Conservation (phyloP, 2,329 filamentous ascomycete species). For the Botryosphaeria dothidea region DNA sequence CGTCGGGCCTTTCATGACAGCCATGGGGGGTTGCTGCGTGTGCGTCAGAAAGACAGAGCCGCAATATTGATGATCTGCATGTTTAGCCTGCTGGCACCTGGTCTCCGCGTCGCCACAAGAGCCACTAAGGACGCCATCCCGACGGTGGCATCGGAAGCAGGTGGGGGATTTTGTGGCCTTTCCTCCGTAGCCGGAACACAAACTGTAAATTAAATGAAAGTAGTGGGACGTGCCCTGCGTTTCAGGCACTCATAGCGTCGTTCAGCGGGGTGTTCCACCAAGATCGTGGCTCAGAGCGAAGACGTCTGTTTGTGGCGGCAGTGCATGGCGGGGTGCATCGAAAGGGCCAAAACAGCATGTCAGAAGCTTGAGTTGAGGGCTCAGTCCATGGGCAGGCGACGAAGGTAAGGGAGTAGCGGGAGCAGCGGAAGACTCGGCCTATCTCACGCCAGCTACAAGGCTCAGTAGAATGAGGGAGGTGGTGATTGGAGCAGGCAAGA, state of each 20-base stretch:
- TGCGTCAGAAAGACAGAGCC: constrained; percentile 4
- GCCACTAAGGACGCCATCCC: background rate
- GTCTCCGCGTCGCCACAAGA: background rate
- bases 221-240: background rate
- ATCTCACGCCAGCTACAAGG: constrained; percentile 6
- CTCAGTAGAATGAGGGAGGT: background rate
- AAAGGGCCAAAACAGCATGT: background rate
- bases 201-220: background rate
- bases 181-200: background rate
- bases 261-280: background rate
- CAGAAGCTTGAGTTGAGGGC: constrained; percentile 1
- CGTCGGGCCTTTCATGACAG: constrained; percentile 1
- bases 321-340: constrained; percentile 9
- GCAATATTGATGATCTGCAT: constrained; percentile 16
- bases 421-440: background rate
- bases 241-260: background rate
- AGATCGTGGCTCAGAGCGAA: background rate
- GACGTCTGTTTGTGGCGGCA: background rate
- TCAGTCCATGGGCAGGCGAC: background rate
- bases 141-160: background rate
- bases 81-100: background rate
- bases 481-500: background rate
- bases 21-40: background rate
- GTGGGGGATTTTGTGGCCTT: background rate
- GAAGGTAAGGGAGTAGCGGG: background rate